A percentile compares a stretch with the other conserved stretches of the same genome.
Evolutionary conservation across 2,329 filamentous ascomycete species (phyloP).

Genomic region (Ophiostoma quercus): DNA sequence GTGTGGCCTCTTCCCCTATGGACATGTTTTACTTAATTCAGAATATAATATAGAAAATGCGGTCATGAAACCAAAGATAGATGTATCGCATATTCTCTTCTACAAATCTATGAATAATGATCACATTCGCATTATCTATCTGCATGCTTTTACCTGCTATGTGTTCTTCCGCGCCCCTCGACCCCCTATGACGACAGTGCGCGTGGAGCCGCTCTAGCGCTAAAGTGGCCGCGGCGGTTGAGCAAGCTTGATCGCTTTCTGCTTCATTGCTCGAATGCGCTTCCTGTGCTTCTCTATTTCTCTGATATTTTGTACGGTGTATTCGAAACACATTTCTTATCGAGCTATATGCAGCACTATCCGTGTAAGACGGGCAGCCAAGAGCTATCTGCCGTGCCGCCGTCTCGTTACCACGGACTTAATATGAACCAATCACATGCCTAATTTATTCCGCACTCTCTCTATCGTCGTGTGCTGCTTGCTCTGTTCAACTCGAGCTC

Average conservation of each 20-base stretch:
- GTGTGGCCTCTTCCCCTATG: background rate
- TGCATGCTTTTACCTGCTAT: background rate
- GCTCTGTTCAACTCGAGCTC: background rate
- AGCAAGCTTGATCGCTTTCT: background rate
- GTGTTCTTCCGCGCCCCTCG: conserved; percentile 8
- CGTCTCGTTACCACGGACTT: background rate
- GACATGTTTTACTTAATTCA: background rate
- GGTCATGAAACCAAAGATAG: too few species aligned
- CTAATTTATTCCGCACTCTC: background rate
- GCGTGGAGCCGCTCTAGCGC: background rate
- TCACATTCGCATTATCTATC: background rate
- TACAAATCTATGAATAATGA: background rate
- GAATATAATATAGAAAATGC: background rate
- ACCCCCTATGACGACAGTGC: conserved; percentile 2
- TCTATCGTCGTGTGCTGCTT: background rate
- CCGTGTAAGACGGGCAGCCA: background rate
- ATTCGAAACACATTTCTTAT: background rate
- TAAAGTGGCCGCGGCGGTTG: background rate
- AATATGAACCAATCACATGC: background rate
- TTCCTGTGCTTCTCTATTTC: background rate
- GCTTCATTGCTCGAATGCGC: background rate
- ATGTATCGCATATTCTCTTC: too few species aligned
- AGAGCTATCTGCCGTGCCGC: background rate
- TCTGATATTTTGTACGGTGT: background rate
- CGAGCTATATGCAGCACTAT: background rate